Base-by-base conservation (phyloP, 495 filamentous ascomycete genomes). In the Aspergillus diversus region DNA sequence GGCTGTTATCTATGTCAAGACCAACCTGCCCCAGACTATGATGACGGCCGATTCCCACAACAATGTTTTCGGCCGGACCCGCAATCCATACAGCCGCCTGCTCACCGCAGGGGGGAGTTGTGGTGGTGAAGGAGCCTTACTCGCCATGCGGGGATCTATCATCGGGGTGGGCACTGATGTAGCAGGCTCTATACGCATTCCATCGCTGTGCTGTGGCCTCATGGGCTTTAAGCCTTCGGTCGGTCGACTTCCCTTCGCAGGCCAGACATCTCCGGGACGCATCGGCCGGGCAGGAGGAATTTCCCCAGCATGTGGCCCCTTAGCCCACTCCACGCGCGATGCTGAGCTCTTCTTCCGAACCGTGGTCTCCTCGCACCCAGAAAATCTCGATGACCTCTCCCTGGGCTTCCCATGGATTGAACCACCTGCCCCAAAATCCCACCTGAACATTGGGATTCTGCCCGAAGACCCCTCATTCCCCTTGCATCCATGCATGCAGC, bases 81-180 rank as follows among this genome's bases (percentile, higher is more conserved):
- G 82, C 1, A 89, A 87, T 68, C 85, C 88, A 0, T 75, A 76
- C 64, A 81, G 86, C 61, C 72, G 65, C 2, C 71, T 66, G 0
- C 66, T 88, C 5, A 86, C 81, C 0, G 58, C 79, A 5, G 88
- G 88, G 5, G 88, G 88, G 1, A 84, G 80, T 31, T 82, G 81
- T 4, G 87, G 88, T 8, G 89, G 88, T 32, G 88, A 92, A 68
- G 86, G 81, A 0, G 86, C 87, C 1, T 71, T 91, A 9, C 51
- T 89, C 5, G 85, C 80, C 0, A 65, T 87, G 27, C 72, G 83
- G 5, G 87, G 88, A 7, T 84, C 80, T 4, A 73, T 82, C 42
- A 71, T 90, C 0, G 89, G 89, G 2, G 81, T 90, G 15, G 89
- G 87, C 0, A 87, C 83, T 0, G 89, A 92, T 60, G 84, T 90